Conservation (phyloP, 2,329 filamentous ascomycete species). For the Pseudogymnoascus sp. region DNA sequence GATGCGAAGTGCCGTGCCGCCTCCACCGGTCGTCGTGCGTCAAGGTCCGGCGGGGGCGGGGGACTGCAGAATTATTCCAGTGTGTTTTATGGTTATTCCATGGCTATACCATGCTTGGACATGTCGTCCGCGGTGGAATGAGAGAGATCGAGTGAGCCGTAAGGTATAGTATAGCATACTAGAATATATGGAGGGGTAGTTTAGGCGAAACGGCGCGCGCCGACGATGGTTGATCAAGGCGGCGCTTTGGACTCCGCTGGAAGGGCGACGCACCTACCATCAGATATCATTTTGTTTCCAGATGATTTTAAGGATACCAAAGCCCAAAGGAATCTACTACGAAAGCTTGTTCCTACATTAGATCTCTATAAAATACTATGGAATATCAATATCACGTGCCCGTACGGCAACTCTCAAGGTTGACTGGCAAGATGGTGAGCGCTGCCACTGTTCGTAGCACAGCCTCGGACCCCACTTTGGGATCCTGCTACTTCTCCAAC, state of each 20-base stretch:
- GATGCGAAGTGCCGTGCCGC: not conserved
- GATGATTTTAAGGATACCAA: not conserved
- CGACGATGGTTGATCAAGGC: not conserved
- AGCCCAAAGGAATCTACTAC: not conserved
- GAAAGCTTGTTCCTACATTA: not conserved
- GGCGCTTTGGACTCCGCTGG: not conserved
- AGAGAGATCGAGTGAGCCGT: not conserved
- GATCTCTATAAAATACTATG: not conserved
- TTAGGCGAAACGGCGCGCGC: not conserved
- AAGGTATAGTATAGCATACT: not conserved
- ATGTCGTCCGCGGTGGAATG: not conserved
- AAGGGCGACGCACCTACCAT: not conserved
- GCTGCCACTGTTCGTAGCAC: not conserved
- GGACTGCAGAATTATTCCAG: not conserved
- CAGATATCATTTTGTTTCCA: not conserved
- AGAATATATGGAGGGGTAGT: not conserved
- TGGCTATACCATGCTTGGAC: not conserved
- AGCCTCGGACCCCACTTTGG: not conserved
- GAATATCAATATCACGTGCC: not conserved
- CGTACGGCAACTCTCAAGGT: not conserved
- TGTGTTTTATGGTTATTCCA: not conserved
- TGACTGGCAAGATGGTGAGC: not conserved
- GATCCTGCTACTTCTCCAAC: not conserved
- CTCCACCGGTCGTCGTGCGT: not conserved
- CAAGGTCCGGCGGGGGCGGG: not conserved